Percentiles rank a stretch among this genome's conserved stretches.
Conservation (phyloP, 2,329 filamentous ascomycete species). For the Aspergillus fischeri region DNA sequence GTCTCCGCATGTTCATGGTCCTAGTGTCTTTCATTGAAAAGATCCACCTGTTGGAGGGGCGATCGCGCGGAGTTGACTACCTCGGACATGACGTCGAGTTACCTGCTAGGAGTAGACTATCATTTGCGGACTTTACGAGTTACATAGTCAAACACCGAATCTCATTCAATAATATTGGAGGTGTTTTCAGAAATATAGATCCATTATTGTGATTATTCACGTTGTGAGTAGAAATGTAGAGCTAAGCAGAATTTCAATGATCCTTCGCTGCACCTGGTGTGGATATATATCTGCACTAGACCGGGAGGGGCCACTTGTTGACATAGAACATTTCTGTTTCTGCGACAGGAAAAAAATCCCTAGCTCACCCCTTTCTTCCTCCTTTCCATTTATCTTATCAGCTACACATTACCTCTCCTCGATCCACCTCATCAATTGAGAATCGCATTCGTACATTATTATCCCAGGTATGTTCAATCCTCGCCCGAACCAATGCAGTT, state of each 20-base stretch:
- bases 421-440: background rate
- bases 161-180: background rate
- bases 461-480: background rate
- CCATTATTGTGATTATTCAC: background rate
- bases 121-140: background rate
- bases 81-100: background rate
- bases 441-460: background rate
- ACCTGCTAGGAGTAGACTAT: background rate
- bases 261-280: background rate
- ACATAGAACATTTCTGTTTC: background rate
- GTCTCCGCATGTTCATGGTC: background rate
- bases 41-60: background rate
- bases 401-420: background rate
- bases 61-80: background rate
- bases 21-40: background rate
- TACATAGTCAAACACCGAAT: background rate
- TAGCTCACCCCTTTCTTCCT: background rate
- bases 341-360: background rate
- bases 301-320: background rate
- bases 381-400: background rate
- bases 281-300: background rate
- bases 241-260: background rate
- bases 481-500: background rate
- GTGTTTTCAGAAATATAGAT: background rate
- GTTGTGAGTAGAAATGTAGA: background rate